These are phyloP conservation scores for Actinidia arguta DNA, from an alignment of 179 eudicot species.

Conservation along the genomic window DNA sequence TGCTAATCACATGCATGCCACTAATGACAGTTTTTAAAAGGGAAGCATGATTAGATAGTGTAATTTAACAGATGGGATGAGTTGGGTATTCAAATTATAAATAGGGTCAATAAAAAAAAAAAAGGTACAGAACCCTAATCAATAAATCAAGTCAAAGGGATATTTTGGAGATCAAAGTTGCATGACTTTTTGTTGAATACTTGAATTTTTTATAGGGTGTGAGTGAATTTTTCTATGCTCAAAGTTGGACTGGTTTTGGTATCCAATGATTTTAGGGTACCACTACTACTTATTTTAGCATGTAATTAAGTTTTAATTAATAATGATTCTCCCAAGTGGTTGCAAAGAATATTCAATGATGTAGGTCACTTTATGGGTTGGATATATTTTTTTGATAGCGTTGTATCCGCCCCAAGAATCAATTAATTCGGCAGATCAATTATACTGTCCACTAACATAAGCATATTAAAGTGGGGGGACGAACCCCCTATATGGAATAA, in stretches of 20 bases:
- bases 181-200: neutral
- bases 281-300: neutral
- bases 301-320: neutral
- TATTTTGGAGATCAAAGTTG: constrained; percentile 9
- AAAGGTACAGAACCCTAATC: neutral
- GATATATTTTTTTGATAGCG: too few relatives aligned
- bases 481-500: neutral
- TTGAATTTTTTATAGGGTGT: neutral
- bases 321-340: neutral
- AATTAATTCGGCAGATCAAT: neutral
- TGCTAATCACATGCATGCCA: neutral
- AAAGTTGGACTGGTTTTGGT: constrained; percentile 24
- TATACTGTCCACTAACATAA: too few relatives aligned
- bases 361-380: too few relatives aligned
- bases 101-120: neutral
- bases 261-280: constrained; percentile 16
- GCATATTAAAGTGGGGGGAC: neutral
- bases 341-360: neutral
- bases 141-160: constrained; percentile 4
- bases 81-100: neutral
- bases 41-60: neutral
- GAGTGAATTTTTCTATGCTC: constrained; percentile 10
- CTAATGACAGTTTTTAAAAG: neutral
- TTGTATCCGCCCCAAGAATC: neutral
- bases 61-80: neutral